Evolutionary conservation across 73 alveolate species (phyloP), one percentile per base, ranked within the genome.

Genomic region (Paramecium sexaurelia): DNA sequence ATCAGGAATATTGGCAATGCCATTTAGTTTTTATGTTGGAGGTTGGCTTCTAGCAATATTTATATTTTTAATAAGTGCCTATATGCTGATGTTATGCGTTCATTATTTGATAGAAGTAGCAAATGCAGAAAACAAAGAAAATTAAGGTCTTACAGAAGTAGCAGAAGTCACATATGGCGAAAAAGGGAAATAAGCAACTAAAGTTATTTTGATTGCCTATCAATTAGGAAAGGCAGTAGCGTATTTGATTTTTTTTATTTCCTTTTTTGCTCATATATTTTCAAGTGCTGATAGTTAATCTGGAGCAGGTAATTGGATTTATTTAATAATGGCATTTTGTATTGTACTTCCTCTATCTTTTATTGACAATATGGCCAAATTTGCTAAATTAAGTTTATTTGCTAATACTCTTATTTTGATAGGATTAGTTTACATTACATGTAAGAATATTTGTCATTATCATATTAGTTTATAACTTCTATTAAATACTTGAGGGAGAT

Each of bases 1-100:
- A 17, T 69, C 93, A 33, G 93, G 91, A 66, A 87, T 87, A 5
- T 67, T 87, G 51, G 93, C 93, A 10, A 33, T 87, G 24, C 91
- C 93, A n/a, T 87, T 55, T 40, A 82, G 84, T 13, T 87, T 69
- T 87, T 24, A 87, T 33, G 35, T 55, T 13, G 69, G 90, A 10
- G 90, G 93, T 11, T 69, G 86, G 85, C 71, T 87, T 6, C 39
- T 87, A 24, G 40, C 91, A 1, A 68, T 67, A 3, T 29, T 87
- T 0, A 26, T 87, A 8, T 87, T 87, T 27, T 22, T 39, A 22
- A 66, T 87, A 71, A 68, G 51, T 22, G 93, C 61, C n/a, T 13
- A 55, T 8, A 7, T 87, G 29, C 71, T 87, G 3, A 33, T 24
- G 35, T 8, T 27, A n/a, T 68, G 82, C 22, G 40, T 87, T 43